Base-by-base conservation (phyloP, 345 rosid genomes). In the Aegle marmelos region DNA sequence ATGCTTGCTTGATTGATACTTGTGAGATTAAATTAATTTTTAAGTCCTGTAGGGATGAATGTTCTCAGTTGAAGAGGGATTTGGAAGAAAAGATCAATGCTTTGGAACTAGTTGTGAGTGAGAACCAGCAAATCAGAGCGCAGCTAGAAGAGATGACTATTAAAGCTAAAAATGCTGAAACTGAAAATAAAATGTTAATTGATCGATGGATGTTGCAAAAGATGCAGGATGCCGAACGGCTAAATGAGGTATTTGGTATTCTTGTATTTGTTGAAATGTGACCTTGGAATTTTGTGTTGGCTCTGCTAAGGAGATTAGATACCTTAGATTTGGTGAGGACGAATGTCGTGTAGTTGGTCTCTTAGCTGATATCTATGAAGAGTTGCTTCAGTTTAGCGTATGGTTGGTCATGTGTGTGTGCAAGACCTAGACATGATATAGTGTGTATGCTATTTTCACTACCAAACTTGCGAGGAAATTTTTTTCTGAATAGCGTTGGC, bases 131-230 rank as follows among this genome's bases (percentile, higher is more conserved):
- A 86, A 83, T 92, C 54, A 85, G 87, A 67, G 67, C 72, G 24
- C 98, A 94, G 72, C 79, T 91, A 60, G 93, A 89, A 76, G 89
- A 88, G 85, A 85, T 87, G 89, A 85, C 87, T 31, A 39, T 69
- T 58, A 96, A 88, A 88, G 94, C 89, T 63, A 89, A 86, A 82
- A 87, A 87, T 58, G 98, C 98, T 1, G 99, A 90, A 79, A 85
- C 91, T 71, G 99, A 96, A 81, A 94, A 96, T 72, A 94, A 90
- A 86, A 91, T 90, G 93, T 79, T 96, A 53, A 68, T 96, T 69
- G 98, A 96, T 82, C 93, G 97, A 39, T 96, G 97, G 99, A 96
- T 96, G 98, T 83, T 96, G 80, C 93, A 96, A 81, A 96, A 96
- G 87, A 96, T 96, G 98, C 86, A 94, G 85, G 98, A 94, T 62